Base-by-base conservation (phyloP, 2,329 filamentous ascomycete species). In the Cladosporium sp. region DNA sequence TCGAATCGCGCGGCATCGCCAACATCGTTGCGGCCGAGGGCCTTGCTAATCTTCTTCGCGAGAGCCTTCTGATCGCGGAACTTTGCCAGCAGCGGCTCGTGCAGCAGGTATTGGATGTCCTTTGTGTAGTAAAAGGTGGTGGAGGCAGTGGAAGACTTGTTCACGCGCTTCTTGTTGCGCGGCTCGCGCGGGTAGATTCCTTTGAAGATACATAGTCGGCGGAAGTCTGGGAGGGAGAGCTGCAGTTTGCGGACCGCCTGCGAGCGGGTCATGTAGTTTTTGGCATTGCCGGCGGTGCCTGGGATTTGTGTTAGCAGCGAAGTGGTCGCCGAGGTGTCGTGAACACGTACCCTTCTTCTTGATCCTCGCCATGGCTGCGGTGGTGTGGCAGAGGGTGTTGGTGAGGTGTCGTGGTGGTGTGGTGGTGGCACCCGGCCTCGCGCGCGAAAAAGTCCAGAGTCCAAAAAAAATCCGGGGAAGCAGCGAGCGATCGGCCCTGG, bases 141-240 rank as follows among this genome's bases (percentile, higher is more conserved):
- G 52, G 87, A 91, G 56, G 86, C 84, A 34, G 88, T 95, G 22
- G 90, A 84, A 55, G 88, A 89, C 73, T 95, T 95, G 68, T 87
- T 89, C 40, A 88, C 93, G 81, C 96, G 96, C 78, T 95, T 96
- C 78, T 90, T 92, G 77, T 87, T 95, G 68, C 93, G 84, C 59
- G 93, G 93, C 77, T 98, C 93, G 66, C 93, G 87, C 60, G 93
- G 93, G 74, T 96, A 98, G 71, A 98, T 97, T 65, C 91, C 79
- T 78, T 97, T 97, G 86, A 95, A 98, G 72, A 98, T 98, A 77
- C 93, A 98, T 69, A 98, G 81, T 75, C 95, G 87, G 74, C 93
- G 86, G 76, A 98, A 98, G 75, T 98, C 93, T 61, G 91, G 90
- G 53, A 98, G 83, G 66, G 88, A 95, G 73, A 98, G 87, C 75